Evolutionary conservation across 2,329 filamentous ascomycete genomes (phyloP), one percentile per base, ranked within the genome.

Genomic region (Blastomyces emzantsi): DNA sequence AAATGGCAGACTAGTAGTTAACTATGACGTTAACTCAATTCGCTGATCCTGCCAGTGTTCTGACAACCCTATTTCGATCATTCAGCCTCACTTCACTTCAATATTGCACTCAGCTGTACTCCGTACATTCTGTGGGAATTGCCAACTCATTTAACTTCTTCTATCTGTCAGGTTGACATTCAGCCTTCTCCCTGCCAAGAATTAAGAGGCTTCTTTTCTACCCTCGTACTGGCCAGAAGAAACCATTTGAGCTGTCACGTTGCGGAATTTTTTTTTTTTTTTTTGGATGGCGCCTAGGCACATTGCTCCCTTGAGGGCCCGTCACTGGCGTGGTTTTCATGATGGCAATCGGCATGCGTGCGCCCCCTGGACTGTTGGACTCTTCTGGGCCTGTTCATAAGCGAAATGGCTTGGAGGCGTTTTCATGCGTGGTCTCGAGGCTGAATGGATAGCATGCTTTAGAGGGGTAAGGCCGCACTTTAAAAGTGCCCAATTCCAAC

Each of bases 331-430:
- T 41, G 30, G 30, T 19, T 41, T 41, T 15, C 30, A 39, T n/a
- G 19, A 22, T 56, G 8, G 9, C 11, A 56, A 11, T 22, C 39
- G 19, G 3, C 28, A 56, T 39, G 19, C 6, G 6, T 36, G 3
- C 54, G 9, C 15, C 11, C 8, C 30, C 52, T 56, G 28, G 22
- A 17, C 17, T 36, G 6, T 8, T 36, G 54, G 8, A 41, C 41
- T 43, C 13, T 19, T 39, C 52, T 36, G 28, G 55, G 33, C 11
- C 55, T 22, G 55, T n/a, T n/a, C 55, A 25, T 39, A 57, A 57
- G n/a, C 55, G 55, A 57, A 19, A 57, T 41, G 55, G 55, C 33
- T 41, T 57, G 55, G 55, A 41, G 55, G 28, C 33, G 19, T 4
- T 28, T 55, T 36, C 28, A 9, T 33, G 4, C 13, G 28, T 19